Evolutionary conservation across 2,329 filamentous ascomycete species (phyloP).

Genomic region (Sporothrix brasiliensis): DNA sequence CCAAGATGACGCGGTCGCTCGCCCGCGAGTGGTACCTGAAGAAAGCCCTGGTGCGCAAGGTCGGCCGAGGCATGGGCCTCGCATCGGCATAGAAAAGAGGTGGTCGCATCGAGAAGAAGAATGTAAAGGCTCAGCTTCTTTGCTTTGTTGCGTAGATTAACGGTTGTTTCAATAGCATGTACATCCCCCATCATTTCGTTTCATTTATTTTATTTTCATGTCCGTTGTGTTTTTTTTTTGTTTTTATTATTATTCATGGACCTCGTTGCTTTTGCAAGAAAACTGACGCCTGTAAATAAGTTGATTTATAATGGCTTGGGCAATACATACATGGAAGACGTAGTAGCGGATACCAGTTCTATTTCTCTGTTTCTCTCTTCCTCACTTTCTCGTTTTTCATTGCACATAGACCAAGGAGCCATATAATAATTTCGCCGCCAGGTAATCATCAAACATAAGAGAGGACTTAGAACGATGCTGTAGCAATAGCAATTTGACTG

Average conservation of each 20-base stretch:
- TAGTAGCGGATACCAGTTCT: not conserved
- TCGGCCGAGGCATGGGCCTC: conserved; percentile 74
- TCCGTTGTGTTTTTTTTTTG: not conserved
- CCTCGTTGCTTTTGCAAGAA: not conserved
- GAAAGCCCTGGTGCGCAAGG: conserved; percentile 78
- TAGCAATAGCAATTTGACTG: not conserved
- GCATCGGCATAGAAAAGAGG: conserved; percentile 4
- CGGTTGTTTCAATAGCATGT: not conserved
- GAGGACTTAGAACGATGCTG: not conserved
- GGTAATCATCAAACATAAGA: not conserved
- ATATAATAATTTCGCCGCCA: not conserved
- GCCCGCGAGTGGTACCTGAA: conserved; percentile 82
- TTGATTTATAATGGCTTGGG: not conserved
- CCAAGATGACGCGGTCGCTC: conserved; percentile 73
- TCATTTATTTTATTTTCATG: not conserved
- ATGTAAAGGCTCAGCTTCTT: not conserved
- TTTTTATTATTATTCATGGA: too few species aligned
- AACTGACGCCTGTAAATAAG: not conserved
- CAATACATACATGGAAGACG: not conserved
- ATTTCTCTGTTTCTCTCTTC: not conserved
- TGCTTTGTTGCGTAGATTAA: not conserved
- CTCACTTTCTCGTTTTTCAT: not conserved
- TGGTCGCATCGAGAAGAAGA: not conserved
- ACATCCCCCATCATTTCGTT: not conserved
- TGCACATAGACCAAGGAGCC: not conserved